A percentile compares a stretch with the other conserved stretches of the same genome.
These are phyloP conservation scores for Capsaspora owczarzaki DNA, from an alignment of 78 protist species.

Conservation along the genomic window DNA sequence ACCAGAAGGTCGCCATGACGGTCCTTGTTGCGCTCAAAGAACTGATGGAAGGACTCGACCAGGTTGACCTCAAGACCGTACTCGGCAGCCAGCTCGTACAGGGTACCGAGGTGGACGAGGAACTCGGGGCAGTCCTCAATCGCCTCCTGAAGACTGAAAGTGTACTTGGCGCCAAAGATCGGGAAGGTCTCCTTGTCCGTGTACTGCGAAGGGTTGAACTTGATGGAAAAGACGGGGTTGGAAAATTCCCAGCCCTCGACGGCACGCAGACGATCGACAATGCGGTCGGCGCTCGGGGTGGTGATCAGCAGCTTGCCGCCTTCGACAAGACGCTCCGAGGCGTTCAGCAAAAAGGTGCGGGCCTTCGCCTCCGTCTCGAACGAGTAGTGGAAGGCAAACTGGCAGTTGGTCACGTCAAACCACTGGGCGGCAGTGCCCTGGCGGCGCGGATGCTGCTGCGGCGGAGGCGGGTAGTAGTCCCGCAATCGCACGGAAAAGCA, in stretches of 20 bases:
- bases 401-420: constrained; percentile 26
- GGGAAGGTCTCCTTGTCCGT: background rate
- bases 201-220: background rate
- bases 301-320: constrained; percentile 33
- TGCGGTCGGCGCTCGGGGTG: background rate
- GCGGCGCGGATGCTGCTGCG: no score
- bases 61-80: background rate
- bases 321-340: background rate
- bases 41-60: background rate
- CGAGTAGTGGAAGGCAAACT: constrained; percentile 35
- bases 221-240: background rate
- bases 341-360: constrained; percentile 4
- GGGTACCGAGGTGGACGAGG: background rate
- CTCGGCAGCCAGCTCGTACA: background rate
- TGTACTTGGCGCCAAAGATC: constrained; percentile 22
- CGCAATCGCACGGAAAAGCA: background rate
- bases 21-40: background rate
- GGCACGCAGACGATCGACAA: background rate
- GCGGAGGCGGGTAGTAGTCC: no score
- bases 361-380: constrained; percentile 14
- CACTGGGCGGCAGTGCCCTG: no score
- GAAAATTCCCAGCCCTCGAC: background rate
- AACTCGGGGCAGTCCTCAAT: constrained; percentile 19
- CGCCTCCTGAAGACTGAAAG: constrained; percentile 10
- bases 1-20: background rate